Evolutionary conservation across 345 rosid genomes (phyloP).

Genomic region (Brassica incana): DNA sequence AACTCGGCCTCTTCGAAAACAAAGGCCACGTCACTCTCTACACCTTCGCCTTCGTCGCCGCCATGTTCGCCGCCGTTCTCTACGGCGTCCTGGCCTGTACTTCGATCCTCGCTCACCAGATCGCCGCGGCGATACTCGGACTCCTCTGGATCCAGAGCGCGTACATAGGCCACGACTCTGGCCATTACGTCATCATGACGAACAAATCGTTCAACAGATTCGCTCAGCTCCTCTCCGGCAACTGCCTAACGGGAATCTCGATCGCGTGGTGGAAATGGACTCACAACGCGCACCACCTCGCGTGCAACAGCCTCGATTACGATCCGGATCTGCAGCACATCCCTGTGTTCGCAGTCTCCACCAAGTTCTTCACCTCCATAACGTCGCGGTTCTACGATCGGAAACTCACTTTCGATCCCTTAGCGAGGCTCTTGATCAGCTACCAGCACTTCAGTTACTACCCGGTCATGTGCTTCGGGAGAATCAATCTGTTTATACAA

Average conservation of each 20-base stretch:
- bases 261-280: conserved; percentile 99
- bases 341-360: conserved; percentile 83
- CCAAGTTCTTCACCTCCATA: conserved; percentile 57
- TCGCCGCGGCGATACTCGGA: conserved; percentile 60
- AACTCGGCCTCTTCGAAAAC: conserved; percentile 70
- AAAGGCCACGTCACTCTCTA: conserved; percentile 67
- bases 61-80: conserved; percentile 50
- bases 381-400: conserved; percentile 74
- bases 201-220: conserved; percentile 50
- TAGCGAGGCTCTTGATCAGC: conserved; percentile 70
- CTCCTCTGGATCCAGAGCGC: conserved; percentile 84
- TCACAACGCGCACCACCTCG: conserved; percentile 89
- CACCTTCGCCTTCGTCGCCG: conserved; percentile 45
- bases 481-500: conserved; percentile 80
- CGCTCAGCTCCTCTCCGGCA: conserved; percentile 76
- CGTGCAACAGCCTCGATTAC: conserved; percentile 85
- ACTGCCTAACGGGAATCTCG: conserved; percentile 88
- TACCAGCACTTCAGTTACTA: conserved; percentile 89
- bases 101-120: conserved; percentile 57
- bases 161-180: conserved; percentile 94
- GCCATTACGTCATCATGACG: conserved; percentile 80
- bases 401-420: conserved; percentile 55
- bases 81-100: conserved; percentile 66
- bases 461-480: conserved; percentile 80
- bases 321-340: conserved; percentile 99